Base-by-base conservation (phyloP, 78 protist species). In the Polysphondylium violaceum region DNA sequence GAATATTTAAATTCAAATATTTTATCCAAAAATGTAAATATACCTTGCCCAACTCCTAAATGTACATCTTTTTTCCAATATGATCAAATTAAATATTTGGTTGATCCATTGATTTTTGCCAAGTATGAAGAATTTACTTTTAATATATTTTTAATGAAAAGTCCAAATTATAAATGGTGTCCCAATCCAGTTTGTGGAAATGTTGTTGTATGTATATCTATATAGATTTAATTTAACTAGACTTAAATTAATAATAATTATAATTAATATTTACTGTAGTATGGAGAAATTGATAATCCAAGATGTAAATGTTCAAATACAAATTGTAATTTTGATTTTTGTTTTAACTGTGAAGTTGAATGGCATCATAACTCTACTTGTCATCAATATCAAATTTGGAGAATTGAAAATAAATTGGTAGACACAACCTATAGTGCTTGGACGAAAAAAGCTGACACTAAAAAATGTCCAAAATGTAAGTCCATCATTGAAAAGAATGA, bases 381-480 rank as follows among this genome's bases (percentile, higher is more conserved):
- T 27, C 64, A 67, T 41, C 47, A 64, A 79, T 56, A 69, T 27
- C 75, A 56, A 56, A 31, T 31, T 27, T 71, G 86, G 73, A 55
- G 29, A 53, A 11, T 64, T 2, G 86, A 61, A 29, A 61, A 76
- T 55, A n/a, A 36, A 7, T 29, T 55, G 67, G 50, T 76, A 5
- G 75, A 79, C n/a, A 23, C 19, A n/a, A 21, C 33, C 9, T 67
- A 38, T 27, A 21, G 33, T 12, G 25, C 17, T 9, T 79, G 88
- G 88, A 47, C 61, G 17, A 71, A 71, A 35, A 29, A 27, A 0
- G 23, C 43, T 27, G 64, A 87, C 50, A 78, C 87, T n/a, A 87
- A 87, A 40, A 47, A 40, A n/a, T 87, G 93, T 40, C 93, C 93
- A 38, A 74, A 75, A 50, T 87, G 93, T 69, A 38, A 38, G 23